phyloP scores from a whole-genome alignment of 225 moss, liverwort and hornwort species.

The Anthoceros angustus region DNA sequence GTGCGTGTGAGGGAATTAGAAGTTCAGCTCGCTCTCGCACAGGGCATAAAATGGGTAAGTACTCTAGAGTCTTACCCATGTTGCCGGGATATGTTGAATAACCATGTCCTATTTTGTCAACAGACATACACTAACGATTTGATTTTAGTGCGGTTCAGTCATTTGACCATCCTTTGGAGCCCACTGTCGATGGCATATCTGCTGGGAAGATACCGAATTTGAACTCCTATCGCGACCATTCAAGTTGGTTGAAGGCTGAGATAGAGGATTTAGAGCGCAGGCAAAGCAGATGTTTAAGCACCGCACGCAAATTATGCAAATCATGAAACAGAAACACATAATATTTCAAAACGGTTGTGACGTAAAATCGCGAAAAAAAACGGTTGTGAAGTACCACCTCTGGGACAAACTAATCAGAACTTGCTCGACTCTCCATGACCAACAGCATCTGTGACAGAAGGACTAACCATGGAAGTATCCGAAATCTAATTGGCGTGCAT shows the following conservation, averaged over 20 bases:
- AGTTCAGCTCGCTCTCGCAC: neutral
- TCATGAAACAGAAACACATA: neutral
- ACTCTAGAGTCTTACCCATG: neutral
- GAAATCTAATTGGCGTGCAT: too few relatives aligned
- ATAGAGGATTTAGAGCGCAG: neutral
- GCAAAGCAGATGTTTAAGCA: conserved; percentile 2
- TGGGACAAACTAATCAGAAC: too few relatives aligned
- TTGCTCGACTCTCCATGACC: too few relatives aligned
- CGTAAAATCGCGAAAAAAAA: too few relatives aligned
- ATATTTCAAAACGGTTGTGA: neutral
- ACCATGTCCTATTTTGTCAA: too few relatives aligned
- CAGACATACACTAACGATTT: neutral
- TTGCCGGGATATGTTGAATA: too few relatives aligned
- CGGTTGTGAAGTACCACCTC: too few relatives aligned
- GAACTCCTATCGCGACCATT: neutral
- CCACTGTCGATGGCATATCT: neutral
- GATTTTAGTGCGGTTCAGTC: neutral
- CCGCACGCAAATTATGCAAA: neutral
- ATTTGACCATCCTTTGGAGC: neutral
- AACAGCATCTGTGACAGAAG: too few relatives aligned
- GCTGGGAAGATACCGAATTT: conserved; percentile 1
- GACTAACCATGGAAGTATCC: too few relatives aligned
- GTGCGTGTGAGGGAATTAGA: neutral
- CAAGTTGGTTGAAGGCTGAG: neutral
- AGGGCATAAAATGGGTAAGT: neutral